phyloP scores from a whole-genome alignment of 2,329 filamentous ascomycete genomes.

The Ustulina deusta region DNA sequence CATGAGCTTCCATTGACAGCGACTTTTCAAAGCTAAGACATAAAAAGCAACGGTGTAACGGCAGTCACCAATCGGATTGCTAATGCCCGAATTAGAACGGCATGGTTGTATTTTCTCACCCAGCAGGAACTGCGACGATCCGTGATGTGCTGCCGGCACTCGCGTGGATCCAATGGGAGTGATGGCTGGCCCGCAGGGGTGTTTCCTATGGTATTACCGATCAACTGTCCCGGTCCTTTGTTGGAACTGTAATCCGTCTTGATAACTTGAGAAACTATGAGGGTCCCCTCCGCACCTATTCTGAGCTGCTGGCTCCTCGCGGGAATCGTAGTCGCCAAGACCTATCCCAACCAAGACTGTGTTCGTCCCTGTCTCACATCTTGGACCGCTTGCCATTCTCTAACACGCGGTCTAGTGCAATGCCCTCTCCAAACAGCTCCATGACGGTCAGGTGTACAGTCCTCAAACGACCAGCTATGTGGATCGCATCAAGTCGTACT shows the following conservation, averaged over 20 bases:
- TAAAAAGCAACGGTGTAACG: neutral
- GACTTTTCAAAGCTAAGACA: neutral
- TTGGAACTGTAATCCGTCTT: neutral
- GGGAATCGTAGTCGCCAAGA: neutral
- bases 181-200: too few species aligned
- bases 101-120: too few species aligned
- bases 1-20: conserved; percentile 1
- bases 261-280: conserved; percentile 4
- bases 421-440: neutral
- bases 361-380: conserved; percentile 13
- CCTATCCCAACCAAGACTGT: conserved; percentile 9
- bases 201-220: too few species aligned
- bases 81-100: too few species aligned
- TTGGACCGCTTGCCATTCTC: neutral
- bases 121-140: too few species aligned
- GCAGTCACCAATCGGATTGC: conserved; percentile 3
- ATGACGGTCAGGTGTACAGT: conserved; percentile 10
- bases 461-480: conserved; percentile 22
- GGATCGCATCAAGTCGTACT: conserved; percentile 32
- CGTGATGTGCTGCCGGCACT: too few species aligned
- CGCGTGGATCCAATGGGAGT: too few species aligned
- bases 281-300: neutral
- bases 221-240: neutral
- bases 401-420: conserved; percentile 15
- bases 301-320: conserved; percentile 19